Conservation (phyloP, 129 eudicot species). For the Pulicaria dysenterica region DNA sequence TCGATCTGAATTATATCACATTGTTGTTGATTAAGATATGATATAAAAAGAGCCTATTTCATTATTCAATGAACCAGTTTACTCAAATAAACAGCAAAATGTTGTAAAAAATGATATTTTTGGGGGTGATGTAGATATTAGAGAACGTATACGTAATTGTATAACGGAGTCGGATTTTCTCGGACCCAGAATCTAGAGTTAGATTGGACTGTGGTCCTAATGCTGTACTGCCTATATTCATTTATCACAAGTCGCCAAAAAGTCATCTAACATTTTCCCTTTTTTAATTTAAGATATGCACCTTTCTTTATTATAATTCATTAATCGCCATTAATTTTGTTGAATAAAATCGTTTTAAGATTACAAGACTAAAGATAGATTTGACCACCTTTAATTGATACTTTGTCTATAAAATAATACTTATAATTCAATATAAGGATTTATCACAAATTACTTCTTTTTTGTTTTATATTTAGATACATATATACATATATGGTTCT, state of each 20-base stretch:
- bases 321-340: background rate
- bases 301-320: background rate
- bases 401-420: background rate
- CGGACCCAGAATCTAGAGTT: slow-evolving; percentile 37
- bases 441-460: background rate
- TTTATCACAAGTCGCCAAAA: slow-evolving; percentile 32
- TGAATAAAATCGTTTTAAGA: slow-evolving; percentile 1
- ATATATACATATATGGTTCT: too few species aligned
- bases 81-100: background rate
- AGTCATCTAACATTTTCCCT: background rate
- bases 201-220: slow-evolving; percentile 39
- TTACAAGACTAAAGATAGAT: slow-evolving; percentile 18
- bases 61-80: background rate
- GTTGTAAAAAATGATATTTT: background rate
- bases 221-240: slow-evolving; percentile 30
- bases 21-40: background rate
- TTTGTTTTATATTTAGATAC: too few species aligned
- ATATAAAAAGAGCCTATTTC: too few species aligned
- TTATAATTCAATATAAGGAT: background rate
- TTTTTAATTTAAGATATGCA: background rate
- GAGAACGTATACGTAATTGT: slow-evolving; percentile 14
- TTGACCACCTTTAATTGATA: slow-evolving; percentile 24
- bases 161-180: slow-evolving; percentile 25
- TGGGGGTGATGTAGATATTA: slow-evolving; percentile 1
- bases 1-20: background rate